Conservation (phyloP, 225 moss, liverwort and hornwort species). For the Physcomitrium patens region DNA sequence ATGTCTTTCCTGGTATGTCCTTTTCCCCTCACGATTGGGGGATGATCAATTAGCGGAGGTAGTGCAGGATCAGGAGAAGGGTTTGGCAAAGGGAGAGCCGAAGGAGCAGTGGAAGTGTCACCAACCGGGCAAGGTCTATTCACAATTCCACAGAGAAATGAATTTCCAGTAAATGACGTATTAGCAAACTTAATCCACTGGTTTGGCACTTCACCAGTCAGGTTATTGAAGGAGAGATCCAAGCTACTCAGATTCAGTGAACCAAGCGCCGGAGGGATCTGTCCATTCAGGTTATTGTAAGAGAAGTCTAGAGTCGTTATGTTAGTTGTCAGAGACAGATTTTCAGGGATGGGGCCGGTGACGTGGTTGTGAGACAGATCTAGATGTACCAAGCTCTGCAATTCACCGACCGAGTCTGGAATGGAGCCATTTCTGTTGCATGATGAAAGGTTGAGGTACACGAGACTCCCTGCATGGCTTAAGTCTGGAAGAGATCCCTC, state of each 20-base stretch:
- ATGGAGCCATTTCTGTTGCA: slow-evolving; percentile 49
- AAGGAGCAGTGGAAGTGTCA: slow-evolving; percentile 14
- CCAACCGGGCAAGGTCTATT: slow-evolving; percentile 19
- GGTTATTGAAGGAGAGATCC: slow-evolving; percentile 54
- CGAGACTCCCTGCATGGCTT: slow-evolving; percentile 30
- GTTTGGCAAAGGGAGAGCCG: slow-evolving; percentile 13
- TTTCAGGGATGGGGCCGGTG: slow-evolving; percentile 45
- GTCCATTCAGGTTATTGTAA: slow-evolving; percentile 56
- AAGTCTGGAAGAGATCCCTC: slow-evolving; percentile 29
- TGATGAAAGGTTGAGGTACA: slow-evolving; percentile 51
- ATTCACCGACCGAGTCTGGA: slow-evolving; percentile 45
- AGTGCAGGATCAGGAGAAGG: slow-evolving; percentile 20
- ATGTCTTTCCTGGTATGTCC: not conserved
- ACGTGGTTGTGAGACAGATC: slow-evolving; percentile 59
- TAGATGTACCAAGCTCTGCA: slow-evolving; percentile 44
- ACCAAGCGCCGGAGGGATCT: slow-evolving; percentile 46
- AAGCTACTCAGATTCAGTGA: slow-evolving; percentile 36
- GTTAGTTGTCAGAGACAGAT: slow-evolving; percentile 31
- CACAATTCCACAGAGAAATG: slow-evolving; percentile 52
- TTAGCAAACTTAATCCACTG: slow-evolving; percentile 48
- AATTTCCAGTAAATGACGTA: slow-evolving; percentile 48
- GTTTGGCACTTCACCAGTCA: slow-evolving; percentile 47
- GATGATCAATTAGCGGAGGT: not conserved
- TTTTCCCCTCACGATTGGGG: not conserved
- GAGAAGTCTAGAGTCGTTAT: slow-evolving; percentile 58